Conservation (phyloP, 106 monocot species). For the Amphibolis antarctica region DNA sequence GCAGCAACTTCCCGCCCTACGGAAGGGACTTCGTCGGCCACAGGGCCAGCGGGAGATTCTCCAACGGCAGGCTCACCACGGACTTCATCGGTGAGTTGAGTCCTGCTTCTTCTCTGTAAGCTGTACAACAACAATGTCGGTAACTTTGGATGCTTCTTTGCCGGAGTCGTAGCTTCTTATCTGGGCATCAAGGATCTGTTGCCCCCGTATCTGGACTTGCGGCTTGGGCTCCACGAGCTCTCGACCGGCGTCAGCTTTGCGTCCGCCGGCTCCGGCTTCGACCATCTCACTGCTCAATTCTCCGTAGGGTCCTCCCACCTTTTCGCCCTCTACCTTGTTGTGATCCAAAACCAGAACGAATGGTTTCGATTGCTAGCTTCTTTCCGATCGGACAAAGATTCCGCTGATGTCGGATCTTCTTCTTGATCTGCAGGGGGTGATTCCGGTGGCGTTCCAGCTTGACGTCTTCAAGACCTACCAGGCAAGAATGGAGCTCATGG, state of each 20-base stretch:
- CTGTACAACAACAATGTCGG: no score
- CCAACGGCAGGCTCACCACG: slow-evolving; percentile 59
- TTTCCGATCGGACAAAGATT: no score
- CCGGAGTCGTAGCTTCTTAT: slow-evolving; percentile 33
- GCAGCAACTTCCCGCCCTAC: slow-evolving; percentile 70
- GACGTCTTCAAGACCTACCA: slow-evolving; percentile 41
- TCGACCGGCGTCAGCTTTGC: slow-evolving; percentile 57
- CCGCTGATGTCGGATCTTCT: no score
- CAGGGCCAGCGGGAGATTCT: slow-evolving; percentile 59
- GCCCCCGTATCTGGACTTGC: slow-evolving; percentile 45
- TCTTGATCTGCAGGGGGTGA: slow-evolving; percentile 48
- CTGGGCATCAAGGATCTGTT: slow-evolving; percentile 50
- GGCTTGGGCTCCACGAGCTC: slow-evolving; percentile 32
- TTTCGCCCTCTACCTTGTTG: no score
- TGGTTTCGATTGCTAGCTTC: no score
- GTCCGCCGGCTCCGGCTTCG: slow-evolving; percentile 50
- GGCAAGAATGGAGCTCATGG: slow-evolving; percentile 15
- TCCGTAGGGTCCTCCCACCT: slow-evolving; percentile 20
- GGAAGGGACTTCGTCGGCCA: slow-evolving; percentile 53
- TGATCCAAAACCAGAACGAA: no score
- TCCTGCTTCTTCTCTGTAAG: no score
- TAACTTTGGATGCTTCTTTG: no score
- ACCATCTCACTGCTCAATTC: slow-evolving; percentile 31
- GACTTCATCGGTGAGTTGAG: slow-evolving; percentile 57
- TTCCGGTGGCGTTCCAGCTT: slow-evolving; percentile 42